Percentiles rank a stretch among this genome's conserved stretches.
Conservation (phyloP, 257 asterid genomes). For the Nyctanthes arbortristis region DNA sequence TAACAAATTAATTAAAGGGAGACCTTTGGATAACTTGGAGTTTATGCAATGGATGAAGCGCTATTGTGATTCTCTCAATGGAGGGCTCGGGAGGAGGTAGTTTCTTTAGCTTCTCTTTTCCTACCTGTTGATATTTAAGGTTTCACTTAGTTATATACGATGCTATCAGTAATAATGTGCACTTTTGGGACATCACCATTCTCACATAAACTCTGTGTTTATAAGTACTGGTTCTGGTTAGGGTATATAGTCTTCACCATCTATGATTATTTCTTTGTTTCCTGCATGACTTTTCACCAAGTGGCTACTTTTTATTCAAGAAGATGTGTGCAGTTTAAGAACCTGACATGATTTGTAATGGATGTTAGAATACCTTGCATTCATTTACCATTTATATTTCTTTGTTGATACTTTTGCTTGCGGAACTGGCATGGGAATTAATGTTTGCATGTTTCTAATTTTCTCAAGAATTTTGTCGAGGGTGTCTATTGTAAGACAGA, state of each 20-base stretch:
- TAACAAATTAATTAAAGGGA: constrained; percentile 82
- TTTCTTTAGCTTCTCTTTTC: background rate
- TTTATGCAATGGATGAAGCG: constrained; percentile 98
- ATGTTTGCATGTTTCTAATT: background rate
- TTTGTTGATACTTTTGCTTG: background rate
- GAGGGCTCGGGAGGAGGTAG: constrained; percentile 56
- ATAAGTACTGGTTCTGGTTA: no score
- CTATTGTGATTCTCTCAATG: constrained; percentile 64
- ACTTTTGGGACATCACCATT: no score
- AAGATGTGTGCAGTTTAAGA: background rate
- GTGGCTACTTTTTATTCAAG: background rate
- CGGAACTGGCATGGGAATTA: background rate
- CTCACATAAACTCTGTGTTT: no score
- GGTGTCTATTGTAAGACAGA: background rate
- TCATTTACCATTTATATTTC: background rate
- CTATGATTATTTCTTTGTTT: background rate
- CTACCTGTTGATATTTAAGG: background rate
- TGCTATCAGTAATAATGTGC: no score
- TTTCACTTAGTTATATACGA: no score
- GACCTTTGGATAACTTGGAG: constrained; percentile 85
- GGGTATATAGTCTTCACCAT: background rate
- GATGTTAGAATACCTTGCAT: background rate
- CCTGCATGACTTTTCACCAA: background rate
- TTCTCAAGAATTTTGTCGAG: background rate
- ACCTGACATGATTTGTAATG: no score